These are phyloP conservation scores for Lasiosphaeria hispida DNA, from an alignment of 495 filamentous ascomycete species.

Conservation along the genomic window DNA sequence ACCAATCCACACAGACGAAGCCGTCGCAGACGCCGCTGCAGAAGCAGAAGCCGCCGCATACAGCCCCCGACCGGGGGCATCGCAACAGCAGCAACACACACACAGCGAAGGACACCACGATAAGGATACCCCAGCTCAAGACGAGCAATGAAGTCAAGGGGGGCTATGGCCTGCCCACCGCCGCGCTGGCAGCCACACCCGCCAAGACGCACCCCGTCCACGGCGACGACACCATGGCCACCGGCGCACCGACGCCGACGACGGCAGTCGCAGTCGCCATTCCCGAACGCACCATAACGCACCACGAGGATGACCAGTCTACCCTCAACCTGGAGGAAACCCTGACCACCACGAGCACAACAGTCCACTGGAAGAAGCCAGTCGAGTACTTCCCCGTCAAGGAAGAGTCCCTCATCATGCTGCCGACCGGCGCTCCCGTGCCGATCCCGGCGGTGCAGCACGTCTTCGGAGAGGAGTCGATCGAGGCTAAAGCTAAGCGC, in stretches of 20 bases:
- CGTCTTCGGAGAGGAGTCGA: slow-evolving; percentile 61
- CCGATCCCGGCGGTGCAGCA: slow-evolving; percentile 75
- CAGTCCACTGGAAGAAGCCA: slow-evolving; percentile 66
- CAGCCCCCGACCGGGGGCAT: no score
- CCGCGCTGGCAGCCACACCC: slow-evolving; percentile 2
- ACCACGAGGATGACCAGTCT: no score
- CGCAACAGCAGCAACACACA: not conserved
- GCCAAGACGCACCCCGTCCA: slow-evolving; percentile 3
- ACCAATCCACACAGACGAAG: not conserved
- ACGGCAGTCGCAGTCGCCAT: not conserved
- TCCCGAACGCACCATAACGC: no score
- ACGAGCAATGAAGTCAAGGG: slow-evolving; percentile 28
- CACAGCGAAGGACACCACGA: slow-evolving; percentile 20
- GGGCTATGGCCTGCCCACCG: slow-evolving; percentile 26
- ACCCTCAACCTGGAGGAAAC: no score
- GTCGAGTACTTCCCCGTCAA: slow-evolving; percentile 74
- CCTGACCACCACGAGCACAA: slow-evolving; percentile 22
- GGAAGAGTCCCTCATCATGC: slow-evolving; percentile 62
- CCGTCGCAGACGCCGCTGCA: not conserved
- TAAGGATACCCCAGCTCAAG: slow-evolving; percentile 42
- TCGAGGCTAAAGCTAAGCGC: slow-evolving; percentile 58
- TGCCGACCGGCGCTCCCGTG: slow-evolving; percentile 70
- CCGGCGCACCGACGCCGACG: slow-evolving; percentile 10
- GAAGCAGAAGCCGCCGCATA: not conserved
- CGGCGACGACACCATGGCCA: not conserved